Base-by-base conservation (phyloP, 208 protist species). In the Balamuthia mandrillaris region DNA sequence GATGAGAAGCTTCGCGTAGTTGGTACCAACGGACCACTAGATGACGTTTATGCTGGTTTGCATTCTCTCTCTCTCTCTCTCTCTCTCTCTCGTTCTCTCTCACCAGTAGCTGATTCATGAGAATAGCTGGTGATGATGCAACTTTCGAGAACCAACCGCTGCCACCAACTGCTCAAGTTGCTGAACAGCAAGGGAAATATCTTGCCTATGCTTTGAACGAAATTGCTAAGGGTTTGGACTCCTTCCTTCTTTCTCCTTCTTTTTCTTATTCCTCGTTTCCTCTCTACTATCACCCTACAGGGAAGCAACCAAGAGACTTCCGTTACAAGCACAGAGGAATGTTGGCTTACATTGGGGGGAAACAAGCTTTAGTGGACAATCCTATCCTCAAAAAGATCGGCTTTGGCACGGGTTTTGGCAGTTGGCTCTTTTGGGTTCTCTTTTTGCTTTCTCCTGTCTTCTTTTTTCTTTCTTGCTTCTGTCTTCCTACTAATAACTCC, bases 1-100 rank as follows among this genome's bases (percentile, higher is more conserved):
- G 77, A 91, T 63, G 47, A 89, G n/a, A 54, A 79, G 41, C 78
- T 91, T 5, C 44, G 21, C 4, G 35, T 91, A 27, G 84, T 75
- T 37, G 61, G 41, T 27, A 29, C 61, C 2, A 27, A n/a, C 47
- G 58, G n/a, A n/a, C n/a, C n/a, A n/a, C n/a, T 72, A 51, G 49
- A 44, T 29, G 37, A 84, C 44, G 72, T 86, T 9, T 89, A 83
- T 24, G 83, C 86, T 1, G 33, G n/a, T n/a, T n/a, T n/a, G n/a
- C n/a, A n/a, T n/a, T n/a, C n/a, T n/a, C n/a, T n/a, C n/a, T n/a
- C n/a, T n/a, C n/a, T n/a, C n/a, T n/a, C n/a, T n/a, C n/a, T n/a
- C n/a, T n/a, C n/a, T n/a, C n/a, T n/a, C n/a, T n/a, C n/a, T n/a
- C n/a, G n/a, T n/a, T n/a, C n/a, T n/a, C n/a, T n/a, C n/a, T n/a